Evolutionary conservation across 2,329 filamentous ascomycete genomes (phyloP).

Genomic region (Fusarium bactridioides): DNA sequence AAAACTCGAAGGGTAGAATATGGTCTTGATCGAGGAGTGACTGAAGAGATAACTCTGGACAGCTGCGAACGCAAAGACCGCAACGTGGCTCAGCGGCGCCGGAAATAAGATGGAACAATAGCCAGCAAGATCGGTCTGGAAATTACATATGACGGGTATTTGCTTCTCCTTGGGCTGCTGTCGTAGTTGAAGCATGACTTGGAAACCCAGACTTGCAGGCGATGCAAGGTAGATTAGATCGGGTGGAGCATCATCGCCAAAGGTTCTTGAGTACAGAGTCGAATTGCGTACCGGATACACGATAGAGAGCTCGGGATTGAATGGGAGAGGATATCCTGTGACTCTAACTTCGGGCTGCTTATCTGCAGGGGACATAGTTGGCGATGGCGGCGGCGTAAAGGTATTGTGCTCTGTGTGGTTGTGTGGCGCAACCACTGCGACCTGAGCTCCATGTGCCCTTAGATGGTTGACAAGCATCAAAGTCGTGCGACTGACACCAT

Average conservation of each 20-base stretch:
- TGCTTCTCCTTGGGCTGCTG: constrained; percentile 63
- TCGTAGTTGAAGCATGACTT: constrained; percentile 73
- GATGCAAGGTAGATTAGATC: constrained; percentile 76
- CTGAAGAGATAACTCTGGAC: constrained; percentile 74
- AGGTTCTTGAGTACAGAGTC: constrained; percentile 66
- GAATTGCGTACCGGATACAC: constrained; percentile 74
- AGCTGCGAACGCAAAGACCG: constrained; percentile 67
- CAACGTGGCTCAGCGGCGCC: constrained; percentile 65
- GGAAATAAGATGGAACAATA: constrained; percentile 77
- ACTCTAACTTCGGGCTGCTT: constrained; percentile 63
- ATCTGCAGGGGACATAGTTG: constrained; percentile 43
- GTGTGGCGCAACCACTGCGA: constrained; percentile 72
- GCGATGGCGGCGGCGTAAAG: constrained; percentile 56
- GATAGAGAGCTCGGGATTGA: constrained; percentile 75
- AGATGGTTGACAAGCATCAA: constrained; percentile 74
- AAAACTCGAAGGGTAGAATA: constrained; percentile 74
- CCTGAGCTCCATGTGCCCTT: constrained; percentile 67
- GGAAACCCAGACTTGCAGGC: constrained; percentile 74
- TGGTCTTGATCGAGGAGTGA: constrained; percentile 66
- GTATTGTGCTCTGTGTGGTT: constrained; percentile 63
- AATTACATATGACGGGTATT: constrained; percentile 71
- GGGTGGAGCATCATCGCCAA: constrained; percentile 59
- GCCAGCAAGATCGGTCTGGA: constrained; percentile 74
- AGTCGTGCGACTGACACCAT: constrained; percentile 76
- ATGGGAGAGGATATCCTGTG: constrained; percentile 71